Evolutionary conservation across 192 early-diverging fungal species (phyloP).

Genomic region (Rhizoclosmatium globosum): DNA sequence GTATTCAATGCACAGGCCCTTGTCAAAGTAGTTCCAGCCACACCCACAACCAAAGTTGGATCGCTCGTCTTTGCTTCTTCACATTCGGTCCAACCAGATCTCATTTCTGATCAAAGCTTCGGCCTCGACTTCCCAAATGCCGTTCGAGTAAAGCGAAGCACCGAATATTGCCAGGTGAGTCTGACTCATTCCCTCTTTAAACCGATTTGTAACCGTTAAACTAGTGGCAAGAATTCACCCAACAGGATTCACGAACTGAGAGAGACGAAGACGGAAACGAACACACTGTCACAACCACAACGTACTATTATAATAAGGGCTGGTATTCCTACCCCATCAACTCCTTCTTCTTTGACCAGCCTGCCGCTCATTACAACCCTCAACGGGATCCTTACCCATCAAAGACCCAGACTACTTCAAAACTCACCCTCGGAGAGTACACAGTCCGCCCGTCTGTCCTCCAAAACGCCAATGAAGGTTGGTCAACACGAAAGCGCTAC

Average conservation of each 20-base stretch:
- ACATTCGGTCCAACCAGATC: conserved; percentile 6
- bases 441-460: conserved; percentile 2
- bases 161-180: conserved; percentile 41
- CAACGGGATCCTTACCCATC: conserved; percentile 42
- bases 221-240: conserved; percentile 44
- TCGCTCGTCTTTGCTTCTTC: conserved; percentile 28
- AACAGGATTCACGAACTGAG: conserved; percentile 3
- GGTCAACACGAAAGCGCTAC: not conserved
- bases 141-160: conserved; percentile 14
- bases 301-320: conserved; percentile 45
- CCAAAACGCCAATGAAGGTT: conserved; percentile 1
- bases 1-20: not conserved
- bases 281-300: conserved; percentile 13
- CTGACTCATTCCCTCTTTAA: conserved; percentile 1
- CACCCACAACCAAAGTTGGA: not conserved
- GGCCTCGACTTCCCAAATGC: conserved; percentile 21
- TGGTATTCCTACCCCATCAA: conserved; percentile 35
- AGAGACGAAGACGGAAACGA: conserved; percentile 38
- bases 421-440: conserved; percentile 27
- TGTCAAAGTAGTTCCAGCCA: not conserved
- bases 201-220: not conserved
- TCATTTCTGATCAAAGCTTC: conserved; percentile 22
- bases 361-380: conserved; percentile 50
- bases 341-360: conserved; percentile 48
- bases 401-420: not conserved